Conservation (phyloP, 2,329 filamentous ascomycete species). For the Tolypocladium ovalisporum region DNA sequence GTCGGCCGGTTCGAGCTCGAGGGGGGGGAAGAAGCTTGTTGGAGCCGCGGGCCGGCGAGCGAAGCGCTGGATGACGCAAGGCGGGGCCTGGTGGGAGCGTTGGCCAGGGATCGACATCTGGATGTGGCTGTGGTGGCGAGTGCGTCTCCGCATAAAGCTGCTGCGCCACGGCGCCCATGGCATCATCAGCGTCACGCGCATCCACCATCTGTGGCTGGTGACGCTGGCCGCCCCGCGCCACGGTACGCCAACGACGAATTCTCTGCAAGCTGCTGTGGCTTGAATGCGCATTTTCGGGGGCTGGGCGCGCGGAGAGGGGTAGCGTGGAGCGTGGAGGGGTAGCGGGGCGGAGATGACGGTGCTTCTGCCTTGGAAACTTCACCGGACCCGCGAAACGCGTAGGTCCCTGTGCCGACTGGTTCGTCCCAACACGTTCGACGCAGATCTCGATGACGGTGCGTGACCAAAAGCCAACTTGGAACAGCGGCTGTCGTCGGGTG, state of each 20-base stretch:
- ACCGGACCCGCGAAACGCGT: background rate
- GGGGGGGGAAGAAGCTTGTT: background rate
- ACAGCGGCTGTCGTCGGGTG: background rate
- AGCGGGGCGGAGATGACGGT: background rate
- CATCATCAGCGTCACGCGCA: background rate
- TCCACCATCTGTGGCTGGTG: background rate
- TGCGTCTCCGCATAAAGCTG: constrained; percentile 1
- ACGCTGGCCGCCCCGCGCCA: background rate
- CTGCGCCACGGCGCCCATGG: background rate
- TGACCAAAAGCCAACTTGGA: background rate
- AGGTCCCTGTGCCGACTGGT: too few species aligned
- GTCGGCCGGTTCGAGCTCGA: background rate
- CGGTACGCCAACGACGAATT: background rate
- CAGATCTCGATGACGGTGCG: background rate
- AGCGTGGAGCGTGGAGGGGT: background rate
- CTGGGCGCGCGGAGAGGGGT: background rate
- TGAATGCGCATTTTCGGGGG: background rate
- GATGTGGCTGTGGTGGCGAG: background rate
- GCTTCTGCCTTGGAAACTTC: background rate
- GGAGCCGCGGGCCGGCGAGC: too few species aligned
- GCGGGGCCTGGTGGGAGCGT: background rate
- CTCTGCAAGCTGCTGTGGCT: background rate
- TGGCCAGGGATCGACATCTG: background rate
- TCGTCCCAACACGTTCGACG: too few species aligned
- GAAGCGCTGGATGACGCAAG: background rate